A percentile compares a stretch with the other conserved stretches of the same genome.
Evolutionary conservation across 2,329 filamentous ascomycete genomes (phyloP).

Genomic region (Ceratocystis alfenasii): DNA sequence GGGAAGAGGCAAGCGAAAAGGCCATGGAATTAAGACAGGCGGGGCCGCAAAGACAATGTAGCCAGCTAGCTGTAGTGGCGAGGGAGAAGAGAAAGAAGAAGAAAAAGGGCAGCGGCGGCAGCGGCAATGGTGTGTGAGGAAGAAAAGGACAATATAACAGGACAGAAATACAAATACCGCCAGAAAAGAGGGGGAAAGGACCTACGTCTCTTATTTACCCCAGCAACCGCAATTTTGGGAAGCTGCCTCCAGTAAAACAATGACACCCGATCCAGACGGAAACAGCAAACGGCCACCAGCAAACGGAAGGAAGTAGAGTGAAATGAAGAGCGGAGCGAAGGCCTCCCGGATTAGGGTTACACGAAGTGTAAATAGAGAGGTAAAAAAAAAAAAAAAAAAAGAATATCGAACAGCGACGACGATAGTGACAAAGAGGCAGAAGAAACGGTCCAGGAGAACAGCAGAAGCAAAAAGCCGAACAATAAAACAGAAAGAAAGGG

Average conservation of each 20-base stretch:
- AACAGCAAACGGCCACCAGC: neutral
- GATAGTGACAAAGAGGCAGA: neutral
- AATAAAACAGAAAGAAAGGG: neutral
- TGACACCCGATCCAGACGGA: neutral
- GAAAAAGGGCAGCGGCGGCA: neutral
- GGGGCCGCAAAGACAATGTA: neutral
- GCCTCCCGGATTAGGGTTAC: neutral
- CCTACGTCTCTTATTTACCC: neutral
- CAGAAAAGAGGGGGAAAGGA: slow-evolving; percentile 5
- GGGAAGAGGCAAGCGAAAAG: neutral
- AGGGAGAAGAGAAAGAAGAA: neutral
- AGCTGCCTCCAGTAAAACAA: neutral
- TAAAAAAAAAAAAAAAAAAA: no score
- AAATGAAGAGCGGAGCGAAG: neutral
- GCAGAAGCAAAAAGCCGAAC: neutral
- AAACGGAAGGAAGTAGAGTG: neutral
- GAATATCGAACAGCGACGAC: neutral
- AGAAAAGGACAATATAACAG: neutral
- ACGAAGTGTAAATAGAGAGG: neutral
- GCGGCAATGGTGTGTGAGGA: neutral
- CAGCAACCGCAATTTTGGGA: slow-evolving; percentile 1
- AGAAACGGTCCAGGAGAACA: neutral
- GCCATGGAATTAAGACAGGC: slow-evolving; percentile 2
- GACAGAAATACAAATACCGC: neutral
- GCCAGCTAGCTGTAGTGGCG: no score